Evolutionary conservation across 208 protist species (phyloP).

Genomic region (Leptomonas seymouri): DNA sequence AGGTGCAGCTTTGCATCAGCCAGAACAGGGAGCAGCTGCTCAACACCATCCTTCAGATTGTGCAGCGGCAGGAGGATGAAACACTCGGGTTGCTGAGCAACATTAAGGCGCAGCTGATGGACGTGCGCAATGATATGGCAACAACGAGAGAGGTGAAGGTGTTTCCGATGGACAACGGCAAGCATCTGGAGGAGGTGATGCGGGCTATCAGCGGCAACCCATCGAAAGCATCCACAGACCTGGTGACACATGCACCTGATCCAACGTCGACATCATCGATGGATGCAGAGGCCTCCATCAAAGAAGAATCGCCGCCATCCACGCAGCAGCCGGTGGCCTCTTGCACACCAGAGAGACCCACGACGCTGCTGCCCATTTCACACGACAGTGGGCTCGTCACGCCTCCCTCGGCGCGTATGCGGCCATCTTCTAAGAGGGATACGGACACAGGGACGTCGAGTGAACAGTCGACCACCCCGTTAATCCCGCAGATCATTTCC

Average conservation of each 20-base stretch:
- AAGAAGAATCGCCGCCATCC: background rate
- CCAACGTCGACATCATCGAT: background rate
- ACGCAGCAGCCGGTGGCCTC: background rate
- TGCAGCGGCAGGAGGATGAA: conserved; percentile 43
- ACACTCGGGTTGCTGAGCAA: conserved; percentile 26
- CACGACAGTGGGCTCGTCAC: background rate
- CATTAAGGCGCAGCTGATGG: conserved; percentile 34
- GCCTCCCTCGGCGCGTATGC: background rate
- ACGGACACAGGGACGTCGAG: conserved; percentile 23
- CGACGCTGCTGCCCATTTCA: background rate
- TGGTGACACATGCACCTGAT: background rate
- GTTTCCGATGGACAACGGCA: conserved; percentile 23
- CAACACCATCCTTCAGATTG: conserved; percentile 23
- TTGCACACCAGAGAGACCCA: background rate
- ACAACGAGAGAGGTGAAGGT: conserved; percentile 26
- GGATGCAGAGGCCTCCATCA: conserved; percentile 5
- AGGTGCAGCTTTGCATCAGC: conserved; percentile 44
- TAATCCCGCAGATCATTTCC: conserved; percentile 33
- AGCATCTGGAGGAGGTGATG: conserved; percentile 34
- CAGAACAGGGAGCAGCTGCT: conserved; percentile 45
- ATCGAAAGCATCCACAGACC: background rate
- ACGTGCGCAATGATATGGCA: conserved; percentile 4
- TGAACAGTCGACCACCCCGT: conserved; percentile 19
- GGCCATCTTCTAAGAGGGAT: background rate
- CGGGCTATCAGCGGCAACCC: conserved; percentile 19